A percentile compares a stretch with the other conserved stretches of the same genome.
These are phyloP conservation scores for Croton setiger DNA, from an alignment of 441 rosid genomes.

Conservation along the genomic window DNA sequence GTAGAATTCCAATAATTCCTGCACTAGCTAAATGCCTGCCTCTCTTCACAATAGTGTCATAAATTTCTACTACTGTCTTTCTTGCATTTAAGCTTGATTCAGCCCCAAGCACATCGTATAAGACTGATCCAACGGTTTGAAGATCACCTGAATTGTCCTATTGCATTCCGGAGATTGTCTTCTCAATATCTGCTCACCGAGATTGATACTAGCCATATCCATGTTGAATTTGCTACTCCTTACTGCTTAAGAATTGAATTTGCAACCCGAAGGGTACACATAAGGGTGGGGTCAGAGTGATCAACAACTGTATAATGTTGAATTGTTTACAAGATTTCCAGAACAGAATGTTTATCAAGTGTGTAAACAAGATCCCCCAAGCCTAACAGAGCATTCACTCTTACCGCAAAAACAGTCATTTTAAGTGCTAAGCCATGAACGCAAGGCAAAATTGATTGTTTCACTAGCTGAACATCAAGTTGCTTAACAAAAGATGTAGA, in stretches of 20 bases:
- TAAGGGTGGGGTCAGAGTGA: slow-evolving; percentile 89
- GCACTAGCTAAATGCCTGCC: slow-evolving; percentile 87
- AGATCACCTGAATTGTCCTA: slow-evolving; percentile 67
- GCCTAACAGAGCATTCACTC: slow-evolving; percentile 91
- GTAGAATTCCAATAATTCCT: slow-evolving; percentile 78
- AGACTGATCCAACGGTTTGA: slow-evolving; percentile 52
- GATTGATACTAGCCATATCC: slow-evolving; percentile 73
- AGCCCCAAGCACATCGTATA: slow-evolving; percentile 42
- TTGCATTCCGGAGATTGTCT: slow-evolving; percentile 90
- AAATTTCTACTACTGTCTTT: slow-evolving; percentile 51
- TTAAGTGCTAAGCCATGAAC: slow-evolving; percentile 91
- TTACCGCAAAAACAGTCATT: slow-evolving; percentile 92
- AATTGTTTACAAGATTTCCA: slow-evolving; percentile 78
- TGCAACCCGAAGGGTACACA: slow-evolving; percentile 91
- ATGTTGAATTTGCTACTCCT: too few species aligned
- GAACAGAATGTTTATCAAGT: slow-evolving; percentile 72
- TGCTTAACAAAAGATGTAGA: slow-evolving; percentile 73
- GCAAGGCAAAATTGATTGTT: slow-evolving; percentile 89
- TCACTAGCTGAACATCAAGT: slow-evolving; percentile 89
- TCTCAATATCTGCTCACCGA: slow-evolving; percentile 95
- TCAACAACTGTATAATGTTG: slow-evolving; percentile 95
- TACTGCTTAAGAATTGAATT: slow-evolving; percentile 90
- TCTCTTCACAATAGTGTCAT: slow-evolving; percentile 64
- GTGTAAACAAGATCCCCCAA: slow-evolving; percentile 68
- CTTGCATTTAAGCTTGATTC: slow-evolving; percentile 47